These are phyloP conservation scores for Suillus plorans DNA, from an alignment of 768 basidiomycete genomes.

Conservation along the genomic window DNA sequence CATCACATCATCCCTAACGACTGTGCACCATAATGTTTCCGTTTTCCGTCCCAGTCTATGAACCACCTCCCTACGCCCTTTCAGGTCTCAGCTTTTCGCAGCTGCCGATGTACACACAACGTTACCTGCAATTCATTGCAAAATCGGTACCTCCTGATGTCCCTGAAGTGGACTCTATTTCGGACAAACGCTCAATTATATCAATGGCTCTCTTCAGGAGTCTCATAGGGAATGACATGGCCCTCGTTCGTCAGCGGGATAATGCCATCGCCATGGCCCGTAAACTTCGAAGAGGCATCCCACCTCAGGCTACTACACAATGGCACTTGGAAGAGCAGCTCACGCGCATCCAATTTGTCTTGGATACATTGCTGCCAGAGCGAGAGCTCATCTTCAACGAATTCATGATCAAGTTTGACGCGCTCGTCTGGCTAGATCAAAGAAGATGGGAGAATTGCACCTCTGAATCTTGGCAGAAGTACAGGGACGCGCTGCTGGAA, in stretches of 20 bases:
- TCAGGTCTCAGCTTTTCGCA: conserved; percentile 6
- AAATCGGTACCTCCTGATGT: not conserved
- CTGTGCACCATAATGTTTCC: conserved; percentile 2
- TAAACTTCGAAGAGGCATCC: not conserved
- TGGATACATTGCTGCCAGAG: conserved; percentile 12
- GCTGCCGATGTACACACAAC: conserved; percentile 5
- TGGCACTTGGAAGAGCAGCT: not conserved
- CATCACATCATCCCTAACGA: conserved; percentile 1
- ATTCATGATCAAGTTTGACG: conserved; percentile 17
- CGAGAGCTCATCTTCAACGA: conserved; percentile 11
- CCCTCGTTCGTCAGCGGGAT: conserved; percentile 1
- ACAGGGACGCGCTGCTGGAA: conserved; percentile 3
- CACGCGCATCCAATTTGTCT: not conserved
- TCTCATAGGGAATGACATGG: conserved; percentile 1
- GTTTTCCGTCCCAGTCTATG: conserved; percentile 9
- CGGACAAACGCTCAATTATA: not conserved
- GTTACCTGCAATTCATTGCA: conserved; percentile 1
- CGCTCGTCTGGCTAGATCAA: conserved; percentile 20
- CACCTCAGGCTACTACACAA: not conserved
- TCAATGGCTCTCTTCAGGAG: not conserved
- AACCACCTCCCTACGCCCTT: conserved; percentile 6
- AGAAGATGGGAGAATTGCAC: not conserved
- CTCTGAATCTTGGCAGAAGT: conserved; percentile 3
- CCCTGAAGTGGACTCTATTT: not conserved
- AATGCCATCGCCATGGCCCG: not conserved